Evolutionary conservation across 2,329 filamentous ascomycete genomes (phyloP), one percentile per base, ranked within the genome.

Genomic region (Lachnellula hyalina): DNA sequence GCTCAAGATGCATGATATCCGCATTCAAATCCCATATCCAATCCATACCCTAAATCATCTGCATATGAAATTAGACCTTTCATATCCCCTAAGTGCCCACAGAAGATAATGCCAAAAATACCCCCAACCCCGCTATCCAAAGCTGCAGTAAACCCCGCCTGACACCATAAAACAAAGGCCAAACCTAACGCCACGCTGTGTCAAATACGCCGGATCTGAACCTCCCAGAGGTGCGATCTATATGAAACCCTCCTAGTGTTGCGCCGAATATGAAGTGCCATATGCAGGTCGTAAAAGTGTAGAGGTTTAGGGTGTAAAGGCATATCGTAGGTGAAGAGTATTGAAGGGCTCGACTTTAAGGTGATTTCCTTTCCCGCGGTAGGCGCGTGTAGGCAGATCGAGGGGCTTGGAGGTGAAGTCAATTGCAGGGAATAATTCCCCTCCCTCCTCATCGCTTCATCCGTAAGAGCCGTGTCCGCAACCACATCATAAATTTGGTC

Each of bases 401-500:
- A 32, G 9, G 28, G 38, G 12, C 15, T 41, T 19, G 15, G 41
- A 12, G 7, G 23, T 23, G 41, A 2, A 44, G 5, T 1, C 19
- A n/a, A 32, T 11, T 32, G 2, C 23, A 46, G 11, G 19, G 8
- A 44, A 9, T 5, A 44, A 14, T 44, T 17, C 44, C 23, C 5
- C 2, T 6, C 12, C 9, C 12, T 32, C 23, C 7, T 32, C 23
- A 19, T 21, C 19, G 11, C n/a, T 23, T 48, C 56, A 77, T 67
- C 6, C 74, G 72, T 47, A 81, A 68, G 34, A 81, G 70, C 56
- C 77, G 75, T n/a, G 83, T 86, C 56, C 82, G 74, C 25, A 86
- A 67, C 83, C 83, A 86, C 53, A 86, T 73, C 49, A 86, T 74
- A 62, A 86, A 85, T 21, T 76, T 77, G 7, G 79, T 83, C 82